Percentiles rank a stretch among this genome's conserved stretches.
phyloP scores from a whole-genome alignment of 2,329 filamentous ascomycete species.

The Bipolaris victoriae region DNA sequence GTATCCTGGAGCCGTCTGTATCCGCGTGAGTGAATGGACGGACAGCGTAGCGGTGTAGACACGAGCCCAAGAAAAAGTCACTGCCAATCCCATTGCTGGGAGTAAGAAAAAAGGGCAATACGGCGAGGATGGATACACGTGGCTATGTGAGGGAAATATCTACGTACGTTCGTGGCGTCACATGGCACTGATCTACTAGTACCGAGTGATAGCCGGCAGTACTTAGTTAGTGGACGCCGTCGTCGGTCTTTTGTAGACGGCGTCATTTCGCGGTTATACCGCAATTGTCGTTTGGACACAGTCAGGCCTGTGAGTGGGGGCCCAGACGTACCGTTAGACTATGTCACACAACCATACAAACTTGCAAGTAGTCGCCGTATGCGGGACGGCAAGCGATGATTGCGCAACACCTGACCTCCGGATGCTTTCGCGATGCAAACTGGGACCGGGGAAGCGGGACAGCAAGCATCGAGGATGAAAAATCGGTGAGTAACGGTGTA shows the following conservation, averaged over 20 bases:
- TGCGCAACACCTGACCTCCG: constrained; percentile 24
- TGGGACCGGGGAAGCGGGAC: constrained; percentile 26
- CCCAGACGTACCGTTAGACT: constrained; percentile 14
- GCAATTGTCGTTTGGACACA: not conserved
- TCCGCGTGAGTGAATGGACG: not conserved
- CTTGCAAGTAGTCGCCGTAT: constrained; percentile 2
- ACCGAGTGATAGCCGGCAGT: not conserved
- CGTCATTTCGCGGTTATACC: not conserved
- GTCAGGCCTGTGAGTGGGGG: constrained; percentile 2
- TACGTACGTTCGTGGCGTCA: not conserved
- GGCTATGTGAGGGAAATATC: not conserved
- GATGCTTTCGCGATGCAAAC: constrained; percentile 14
- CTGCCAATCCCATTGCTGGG: not conserved
- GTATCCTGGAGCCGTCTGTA: not conserved
- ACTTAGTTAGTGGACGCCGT: not conserved
- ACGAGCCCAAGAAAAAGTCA: not conserved
- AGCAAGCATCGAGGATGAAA: constrained; percentile 13
- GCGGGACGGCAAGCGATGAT: constrained; percentile 20
- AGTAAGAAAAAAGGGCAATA: not conserved
- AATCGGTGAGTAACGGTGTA: constrained; percentile 15
- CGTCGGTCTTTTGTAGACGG: not conserved
- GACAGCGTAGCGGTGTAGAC: not conserved
- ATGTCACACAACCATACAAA: constrained; percentile 15
- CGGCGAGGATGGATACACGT: not conserved
- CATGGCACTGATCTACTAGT: not conserved